phyloP scores from a whole-genome alignment of 2,329 filamentous ascomycete genomes.

The Penicillium palitans region DNA sequence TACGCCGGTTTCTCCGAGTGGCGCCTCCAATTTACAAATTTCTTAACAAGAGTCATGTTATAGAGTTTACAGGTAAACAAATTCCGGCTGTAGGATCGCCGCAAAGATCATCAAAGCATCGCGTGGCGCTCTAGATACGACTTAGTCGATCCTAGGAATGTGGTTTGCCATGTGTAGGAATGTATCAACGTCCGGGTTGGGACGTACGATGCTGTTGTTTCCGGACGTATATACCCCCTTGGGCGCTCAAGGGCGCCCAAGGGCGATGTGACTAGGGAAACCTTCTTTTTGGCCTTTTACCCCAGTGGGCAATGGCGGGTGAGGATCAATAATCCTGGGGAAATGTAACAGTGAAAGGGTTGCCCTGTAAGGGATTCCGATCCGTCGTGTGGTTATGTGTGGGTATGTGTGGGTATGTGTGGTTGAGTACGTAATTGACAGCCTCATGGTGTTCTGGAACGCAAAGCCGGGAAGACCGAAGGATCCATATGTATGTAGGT shows the following conservation, averaged over 20 bases:
- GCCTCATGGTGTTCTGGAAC: slow-evolving; percentile 19
- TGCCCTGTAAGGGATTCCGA: slow-evolving; percentile 4
- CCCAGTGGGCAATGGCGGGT: slow-evolving; percentile 8
- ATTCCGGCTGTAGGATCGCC: background rate
- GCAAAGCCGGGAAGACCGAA: background rate
- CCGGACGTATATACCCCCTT: slow-evolving; percentile 17
- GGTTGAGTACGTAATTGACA: slow-evolving; percentile 8
- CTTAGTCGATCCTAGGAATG: slow-evolving; percentile 16
- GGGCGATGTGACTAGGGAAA: slow-evolving; percentile 16
- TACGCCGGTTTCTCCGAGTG: slow-evolving; percentile 3
- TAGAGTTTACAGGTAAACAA: background rate
- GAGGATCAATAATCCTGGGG: background rate
- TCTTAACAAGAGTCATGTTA: background rate
- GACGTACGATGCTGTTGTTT: slow-evolving; percentile 14
- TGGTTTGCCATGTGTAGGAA: slow-evolving; percentile 17
- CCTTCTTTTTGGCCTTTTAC: slow-evolving; percentile 11
- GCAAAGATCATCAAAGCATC: slow-evolving; percentile 15
- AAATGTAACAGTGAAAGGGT: background rate
- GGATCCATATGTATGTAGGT: no score
- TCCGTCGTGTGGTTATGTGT: background rate
- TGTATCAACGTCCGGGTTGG: slow-evolving; percentile 9
- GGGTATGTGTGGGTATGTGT: background rate
- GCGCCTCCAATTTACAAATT: background rate
- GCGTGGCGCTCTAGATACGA: slow-evolving; percentile 22
- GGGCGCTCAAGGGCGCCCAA: background rate